Conservation (phyloP, 139 green algal species). For the Haematococcus lacustris region DNA sequence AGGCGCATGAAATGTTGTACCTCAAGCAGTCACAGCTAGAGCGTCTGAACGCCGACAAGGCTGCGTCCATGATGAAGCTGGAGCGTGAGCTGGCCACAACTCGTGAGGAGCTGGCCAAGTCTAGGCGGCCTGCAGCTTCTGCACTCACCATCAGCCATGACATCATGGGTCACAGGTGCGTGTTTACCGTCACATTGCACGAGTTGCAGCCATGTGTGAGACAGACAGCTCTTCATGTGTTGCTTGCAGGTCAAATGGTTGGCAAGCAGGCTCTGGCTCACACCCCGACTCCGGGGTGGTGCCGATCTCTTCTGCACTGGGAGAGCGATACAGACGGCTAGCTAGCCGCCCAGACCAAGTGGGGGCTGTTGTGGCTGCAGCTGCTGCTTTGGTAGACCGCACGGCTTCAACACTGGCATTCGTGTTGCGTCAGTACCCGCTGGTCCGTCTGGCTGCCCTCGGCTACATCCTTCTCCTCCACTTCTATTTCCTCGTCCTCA, state of each 20-base stretch:
- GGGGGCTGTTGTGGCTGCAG: conserved; percentile 25
- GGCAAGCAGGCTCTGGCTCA: no score
- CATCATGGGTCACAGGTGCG: no score
- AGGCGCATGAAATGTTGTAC: conserved; percentile 59
- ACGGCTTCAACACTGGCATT: conserved; percentile 39
- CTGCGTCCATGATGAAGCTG: conserved; percentile 53
- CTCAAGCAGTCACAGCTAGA: conserved; percentile 71
- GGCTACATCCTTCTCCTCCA: conserved; percentile 64
- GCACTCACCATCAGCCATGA: no score
- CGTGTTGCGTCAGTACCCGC: conserved; percentile 66
- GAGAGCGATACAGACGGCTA: conserved; percentile 54
- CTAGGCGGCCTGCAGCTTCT: conserved; percentile 4
- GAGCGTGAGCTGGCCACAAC: conserved; percentile 54
- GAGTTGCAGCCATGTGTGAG: no score
- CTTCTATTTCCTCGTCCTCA: conserved; percentile 65
- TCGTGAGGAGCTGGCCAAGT: conserved; percentile 30
- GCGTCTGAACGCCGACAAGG: conserved; percentile 48
- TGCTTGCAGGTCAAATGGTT: no score
- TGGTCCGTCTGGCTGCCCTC: conserved; percentile 57
- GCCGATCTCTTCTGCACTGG: conserved; percentile 24
- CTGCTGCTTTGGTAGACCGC: conserved; percentile 39
- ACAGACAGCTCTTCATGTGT: no score
- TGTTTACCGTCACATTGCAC: no score
- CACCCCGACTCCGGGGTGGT: no score
- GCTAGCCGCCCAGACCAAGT: conserved; percentile 4